phyloP scores from a whole-genome alignment of 139 green algal genomes.

The Penium margaritaceum region DNA sequence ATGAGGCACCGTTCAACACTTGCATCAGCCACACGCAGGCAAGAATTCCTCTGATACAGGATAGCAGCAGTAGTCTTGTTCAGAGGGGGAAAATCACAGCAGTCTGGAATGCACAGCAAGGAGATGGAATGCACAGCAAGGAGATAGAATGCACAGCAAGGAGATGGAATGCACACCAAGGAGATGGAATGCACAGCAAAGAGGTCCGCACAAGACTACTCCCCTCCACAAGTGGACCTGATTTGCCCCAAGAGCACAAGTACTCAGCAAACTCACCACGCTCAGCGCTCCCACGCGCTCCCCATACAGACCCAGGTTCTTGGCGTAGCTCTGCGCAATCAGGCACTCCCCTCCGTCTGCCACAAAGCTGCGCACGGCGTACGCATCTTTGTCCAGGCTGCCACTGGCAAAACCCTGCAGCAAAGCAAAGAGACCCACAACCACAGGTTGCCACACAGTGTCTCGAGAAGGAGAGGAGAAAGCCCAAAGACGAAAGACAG shows the following conservation, averaged over 20 bases:
- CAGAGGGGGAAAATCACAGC: neutral
- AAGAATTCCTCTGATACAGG: neutral
- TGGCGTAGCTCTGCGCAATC: constrained; percentile 48
- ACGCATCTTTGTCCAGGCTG: constrained; percentile 69
- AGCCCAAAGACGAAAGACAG: no score
- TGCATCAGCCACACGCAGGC: no score
- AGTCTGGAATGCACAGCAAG: neutral
- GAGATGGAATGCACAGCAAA: neutral
- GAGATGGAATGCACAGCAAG: neutral
- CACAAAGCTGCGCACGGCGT: constrained; percentile 70
- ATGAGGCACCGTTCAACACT: no score
- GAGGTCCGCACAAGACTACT: neutral
- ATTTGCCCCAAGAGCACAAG: neutral
- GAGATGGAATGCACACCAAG: neutral
- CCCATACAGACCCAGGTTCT: constrained; percentile 72
- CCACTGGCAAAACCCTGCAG: constrained; percentile 57
- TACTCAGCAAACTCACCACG: neutral
- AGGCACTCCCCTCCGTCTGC: constrained; percentile 43
- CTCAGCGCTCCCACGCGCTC: constrained; percentile 53
- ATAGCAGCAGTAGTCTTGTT: neutral
- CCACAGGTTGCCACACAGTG: constrained; percentile 38
- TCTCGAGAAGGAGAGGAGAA: no score
- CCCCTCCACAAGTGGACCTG: no score
- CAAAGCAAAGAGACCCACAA: neutral
- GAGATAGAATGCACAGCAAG: neutral